Conservation (phyloP, 73 alveolate genomes). For the Uronychia setigera region DNA sequence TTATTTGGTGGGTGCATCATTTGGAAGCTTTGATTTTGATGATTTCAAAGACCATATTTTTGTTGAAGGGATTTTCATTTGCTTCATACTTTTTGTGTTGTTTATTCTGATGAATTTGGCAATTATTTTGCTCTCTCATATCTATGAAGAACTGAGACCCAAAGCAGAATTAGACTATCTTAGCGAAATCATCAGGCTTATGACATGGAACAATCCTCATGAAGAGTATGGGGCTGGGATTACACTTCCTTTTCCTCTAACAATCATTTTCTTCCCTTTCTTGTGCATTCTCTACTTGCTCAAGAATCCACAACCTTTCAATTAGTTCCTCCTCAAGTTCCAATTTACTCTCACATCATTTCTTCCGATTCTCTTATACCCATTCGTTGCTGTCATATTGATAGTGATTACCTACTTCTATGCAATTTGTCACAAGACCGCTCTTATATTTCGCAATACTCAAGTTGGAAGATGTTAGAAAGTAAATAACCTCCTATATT, state of each 20-base stretch:
- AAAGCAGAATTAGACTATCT: not conserved
- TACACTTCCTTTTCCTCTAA: not conserved
- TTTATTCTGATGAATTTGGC: not conserved
- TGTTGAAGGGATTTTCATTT: not conserved
- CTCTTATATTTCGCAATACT: not conserved
- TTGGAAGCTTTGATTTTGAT: not conserved
- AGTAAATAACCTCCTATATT: too few species aligned
- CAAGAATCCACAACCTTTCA: not conserved
- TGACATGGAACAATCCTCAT: not conserved
- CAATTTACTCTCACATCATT: not conserved
- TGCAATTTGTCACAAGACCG: not conserved
- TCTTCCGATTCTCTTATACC: not conserved
- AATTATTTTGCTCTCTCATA: not conserved
- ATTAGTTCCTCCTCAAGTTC: not conserved
- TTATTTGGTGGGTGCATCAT: not conserved
- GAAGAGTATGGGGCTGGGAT: not conserved
- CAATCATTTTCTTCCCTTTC: not conserved
- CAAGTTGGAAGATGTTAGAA: too few species aligned
- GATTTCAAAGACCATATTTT: not conserved
- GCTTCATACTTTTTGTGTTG: not conserved
- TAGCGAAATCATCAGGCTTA: not conserved
- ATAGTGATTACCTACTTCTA: not conserved
- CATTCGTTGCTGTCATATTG: not conserved
- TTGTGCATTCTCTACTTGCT: not conserved
- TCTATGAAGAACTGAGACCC: not conserved